These are phyloP conservation scores for Teratosphaeria gauchensis DNA, from an alignment of 2,329 filamentous ascomycete species.

Conservation along the genomic window DNA sequence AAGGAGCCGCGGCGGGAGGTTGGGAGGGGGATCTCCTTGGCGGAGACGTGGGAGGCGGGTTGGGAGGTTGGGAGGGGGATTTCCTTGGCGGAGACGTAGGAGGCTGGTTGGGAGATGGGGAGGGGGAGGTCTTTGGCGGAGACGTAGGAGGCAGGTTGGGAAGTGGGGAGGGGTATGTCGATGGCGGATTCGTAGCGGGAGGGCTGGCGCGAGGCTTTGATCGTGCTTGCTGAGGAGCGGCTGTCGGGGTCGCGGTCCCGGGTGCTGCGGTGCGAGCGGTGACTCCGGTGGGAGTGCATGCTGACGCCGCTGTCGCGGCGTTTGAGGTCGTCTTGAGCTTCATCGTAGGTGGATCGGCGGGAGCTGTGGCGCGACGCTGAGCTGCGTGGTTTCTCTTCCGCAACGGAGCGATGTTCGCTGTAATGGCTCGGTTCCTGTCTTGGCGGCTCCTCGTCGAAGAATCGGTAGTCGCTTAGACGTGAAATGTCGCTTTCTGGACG, in stretches of 20 bases:
- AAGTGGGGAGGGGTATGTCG: too few relatives aligned
- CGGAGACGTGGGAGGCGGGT: constrained; percentile 7
- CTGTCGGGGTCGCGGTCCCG: constrained; percentile 7
- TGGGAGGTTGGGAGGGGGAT: constrained; percentile 4
- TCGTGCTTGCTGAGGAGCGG: constrained; percentile 19
- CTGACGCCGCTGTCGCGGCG: constrained; percentile 22
- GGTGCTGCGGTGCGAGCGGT: constrained; percentile 6
- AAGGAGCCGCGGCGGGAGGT: constrained; percentile 5
- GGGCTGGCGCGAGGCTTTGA: constrained; percentile 16
- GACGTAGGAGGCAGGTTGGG: not conserved
- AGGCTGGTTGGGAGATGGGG: not conserved
- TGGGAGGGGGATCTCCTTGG: constrained; percentile 7
- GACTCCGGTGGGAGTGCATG: constrained; percentile 7
- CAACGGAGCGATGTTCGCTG: not conserved
- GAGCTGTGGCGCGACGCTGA: constrained; percentile 4
- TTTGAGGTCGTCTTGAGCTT: constrained; percentile 11
- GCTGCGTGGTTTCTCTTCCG: constrained; percentile 6
- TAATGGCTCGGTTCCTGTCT: not conserved
- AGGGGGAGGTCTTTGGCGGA: not conserved
- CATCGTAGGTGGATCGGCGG: constrained; percentile 7
- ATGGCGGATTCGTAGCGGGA: not conserved
- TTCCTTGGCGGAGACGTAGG: constrained; percentile 4
- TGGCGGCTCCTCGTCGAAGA: not conserved
- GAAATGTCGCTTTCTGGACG: not conserved
- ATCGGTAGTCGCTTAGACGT: not conserved